Evolutionary conservation across 2,329 filamentous ascomycete genomes (phyloP).

Genomic region (Xylariaceae sp.): DNA sequence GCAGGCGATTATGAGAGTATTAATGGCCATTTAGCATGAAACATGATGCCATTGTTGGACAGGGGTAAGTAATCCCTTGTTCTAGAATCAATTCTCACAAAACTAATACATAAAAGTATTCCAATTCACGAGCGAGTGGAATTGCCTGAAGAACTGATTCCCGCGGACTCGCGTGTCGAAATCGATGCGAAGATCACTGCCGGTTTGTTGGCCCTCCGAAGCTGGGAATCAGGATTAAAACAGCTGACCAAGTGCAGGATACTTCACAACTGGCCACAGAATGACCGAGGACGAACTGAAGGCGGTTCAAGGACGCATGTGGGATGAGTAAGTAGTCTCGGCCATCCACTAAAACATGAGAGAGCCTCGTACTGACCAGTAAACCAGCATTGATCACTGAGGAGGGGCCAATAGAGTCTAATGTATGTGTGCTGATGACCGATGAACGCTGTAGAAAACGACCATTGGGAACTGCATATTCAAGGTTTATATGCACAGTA

Average conservation of each 20-base stretch:
- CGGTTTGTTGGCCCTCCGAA: constrained; percentile 51
- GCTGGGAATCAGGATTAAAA: constrained; percentile 11
- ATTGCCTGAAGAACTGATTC: constrained; percentile 90
- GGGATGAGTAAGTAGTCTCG: constrained; percentile 67
- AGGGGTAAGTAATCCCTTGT: constrained; percentile 55
- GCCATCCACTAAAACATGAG: constrained; percentile 14
- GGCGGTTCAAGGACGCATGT: constrained; percentile 83
- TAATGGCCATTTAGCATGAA: constrained; percentile 65
- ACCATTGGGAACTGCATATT: constrained; percentile 2
- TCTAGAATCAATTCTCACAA: constrained; percentile 14
- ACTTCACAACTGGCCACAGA: constrained; percentile 84
- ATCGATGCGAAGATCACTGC: constrained; percentile 98
- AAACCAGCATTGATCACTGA: constrained; percentile 42
- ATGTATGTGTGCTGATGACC: constrained; percentile 17
- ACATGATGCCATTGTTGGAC: constrained; percentile 81
- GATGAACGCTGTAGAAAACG: constrained; percentile 17
- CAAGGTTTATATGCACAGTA: too few species aligned
- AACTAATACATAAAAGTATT: constrained; percentile 51
- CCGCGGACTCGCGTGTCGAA: constrained; percentile 92
- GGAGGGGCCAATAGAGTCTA: constrained; percentile 15
- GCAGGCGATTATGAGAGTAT: constrained; percentile 18
- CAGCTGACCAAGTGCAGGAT: constrained; percentile 46
- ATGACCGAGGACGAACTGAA: constrained; percentile 84
- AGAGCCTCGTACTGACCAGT: constrained; percentile 22
- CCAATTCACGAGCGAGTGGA: constrained; percentile 88